A percentile compares a stretch with the other conserved stretches of the same genome.
These are phyloP conservation scores for Candida peoriensis DNA, from an alignment of 805 yeast genomes.

Conservation along the genomic window DNA sequence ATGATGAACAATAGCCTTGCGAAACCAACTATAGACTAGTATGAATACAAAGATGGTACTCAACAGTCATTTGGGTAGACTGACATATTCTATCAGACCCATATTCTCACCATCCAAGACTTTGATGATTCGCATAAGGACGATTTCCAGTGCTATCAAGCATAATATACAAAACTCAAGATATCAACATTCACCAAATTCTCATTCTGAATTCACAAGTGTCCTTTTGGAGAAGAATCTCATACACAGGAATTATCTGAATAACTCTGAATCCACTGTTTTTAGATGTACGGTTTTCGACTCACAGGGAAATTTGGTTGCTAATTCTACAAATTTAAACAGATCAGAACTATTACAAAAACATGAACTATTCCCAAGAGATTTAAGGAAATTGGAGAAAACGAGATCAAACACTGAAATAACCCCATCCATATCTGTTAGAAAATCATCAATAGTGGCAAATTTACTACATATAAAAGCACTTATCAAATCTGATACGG, in stretches of 20 bases:
- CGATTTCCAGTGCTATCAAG: no score
- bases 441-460: slow-evolving; percentile 65
- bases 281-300: slow-evolving; percentile 84
- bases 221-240: slow-evolving; percentile 33
- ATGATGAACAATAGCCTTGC: no score
- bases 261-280: slow-evolving; percentile 28
- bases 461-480: slow-evolving; percentile 79
- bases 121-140: no score
- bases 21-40: no score
- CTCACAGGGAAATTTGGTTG: slow-evolving; percentile 56
- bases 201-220: slow-evolving; percentile 23
- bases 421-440: slow-evolving; percentile 75
- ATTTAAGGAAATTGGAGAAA: slow-evolving; percentile 81
- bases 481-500: slow-evolving; percentile 62
- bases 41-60: no score
- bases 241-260: slow-evolving; percentile 30
- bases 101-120: no score
- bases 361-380: slow-evolving; percentile 83
- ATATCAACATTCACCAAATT: no score
- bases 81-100: no score
- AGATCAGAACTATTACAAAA: slow-evolving; percentile 65
- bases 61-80: no score
- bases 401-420: slow-evolving; percentile 54
- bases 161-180: no score
- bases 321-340: slow-evolving; percentile 69